Percentiles rank a stretch among this genome's conserved stretches.
Conservation (phyloP, 78 protist species). For the Tieghemostelium lacteum region DNA sequence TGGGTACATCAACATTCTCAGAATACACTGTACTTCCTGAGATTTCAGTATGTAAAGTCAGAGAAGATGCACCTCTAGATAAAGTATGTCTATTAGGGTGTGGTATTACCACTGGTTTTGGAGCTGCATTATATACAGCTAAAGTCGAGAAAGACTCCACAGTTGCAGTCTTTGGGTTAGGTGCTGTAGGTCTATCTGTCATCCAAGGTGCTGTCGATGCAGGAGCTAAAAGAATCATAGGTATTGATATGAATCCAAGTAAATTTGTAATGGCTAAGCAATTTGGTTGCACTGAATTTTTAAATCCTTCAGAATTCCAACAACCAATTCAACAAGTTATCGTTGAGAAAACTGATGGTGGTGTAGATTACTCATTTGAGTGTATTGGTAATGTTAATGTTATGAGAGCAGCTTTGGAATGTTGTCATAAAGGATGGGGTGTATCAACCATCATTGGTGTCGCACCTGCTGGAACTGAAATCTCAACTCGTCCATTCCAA, state of each 20-base stretch:
- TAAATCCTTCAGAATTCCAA: conserved; percentile 88
- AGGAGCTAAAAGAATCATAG: conserved; percentile 90
- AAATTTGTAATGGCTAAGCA: conserved; percentile 88
- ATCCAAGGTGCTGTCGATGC: conserved; percentile 75
- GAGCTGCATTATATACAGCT: conserved; percentile 90
- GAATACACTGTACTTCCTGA: conserved; percentile 95
- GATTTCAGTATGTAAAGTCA: conserved; percentile 86
- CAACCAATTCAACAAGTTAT: conserved; percentile 73
- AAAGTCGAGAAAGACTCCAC: conserved; percentile 77
- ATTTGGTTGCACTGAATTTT: conserved; percentile 94
- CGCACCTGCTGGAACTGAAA: conserved; percentile 93
- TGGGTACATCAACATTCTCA: conserved; percentile 90
- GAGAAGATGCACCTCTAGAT: conserved; percentile 83
- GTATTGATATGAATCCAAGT: conserved; percentile 90
- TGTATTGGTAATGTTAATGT: conserved; percentile 90
- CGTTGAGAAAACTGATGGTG: conserved; percentile 76
- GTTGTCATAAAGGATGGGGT: conserved; percentile 95
- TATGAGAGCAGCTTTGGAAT: conserved; percentile 94
- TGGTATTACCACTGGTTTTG: conserved; percentile 84
- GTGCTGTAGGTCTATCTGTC: conserved; percentile 90
- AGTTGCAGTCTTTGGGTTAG: conserved; percentile 94
- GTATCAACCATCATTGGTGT: conserved; percentile 88
- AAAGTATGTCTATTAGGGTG: conserved; percentile 83
- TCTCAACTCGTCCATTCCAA: conserved; percentile 96
- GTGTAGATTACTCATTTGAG: conserved; percentile 96